A percentile compares a stretch with the other conserved stretches of the same genome.
phyloP scores from a whole-genome alignment of 1,284 basidiomycete species.

The Papiliotrema laurentii region DNA sequence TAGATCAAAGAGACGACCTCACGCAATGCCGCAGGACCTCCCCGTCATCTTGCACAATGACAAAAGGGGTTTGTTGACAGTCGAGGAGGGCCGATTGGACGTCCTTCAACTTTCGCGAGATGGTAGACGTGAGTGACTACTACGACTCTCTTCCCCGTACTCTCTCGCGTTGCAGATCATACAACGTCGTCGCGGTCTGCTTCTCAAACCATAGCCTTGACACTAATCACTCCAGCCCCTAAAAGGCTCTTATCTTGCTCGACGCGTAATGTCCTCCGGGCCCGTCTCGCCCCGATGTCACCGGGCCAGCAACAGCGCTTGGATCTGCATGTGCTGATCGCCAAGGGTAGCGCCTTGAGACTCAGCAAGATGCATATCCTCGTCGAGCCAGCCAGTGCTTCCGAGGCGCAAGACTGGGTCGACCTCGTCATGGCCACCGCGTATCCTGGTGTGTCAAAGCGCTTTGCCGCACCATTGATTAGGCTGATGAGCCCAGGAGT shows the following conservation, averaged over 20 bases:
- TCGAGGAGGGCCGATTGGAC: constrained; percentile 38
- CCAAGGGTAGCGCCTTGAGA: constrained; percentile 23
- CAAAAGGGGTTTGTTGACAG: constrained; percentile 36
- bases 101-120: constrained; percentile 42
- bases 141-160: neutral
- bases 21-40: constrained; percentile 28
- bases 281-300: constrained; percentile 14
- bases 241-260: constrained; percentile 35
- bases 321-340: constrained; percentile 31
- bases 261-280: constrained; percentile 30
- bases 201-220: neutral
- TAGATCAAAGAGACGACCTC: neutral
- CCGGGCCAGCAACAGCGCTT: constrained; percentile 19
- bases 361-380: constrained; percentile 41
- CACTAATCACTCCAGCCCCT: constrained; percentile 23
- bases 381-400: constrained; percentile 30
- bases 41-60: constrained; percentile 41
- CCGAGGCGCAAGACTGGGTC: constrained; percentile 56
- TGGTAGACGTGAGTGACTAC: constrained; percentile 35
- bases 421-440: constrained; percentile 56
- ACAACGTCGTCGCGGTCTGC: neutral
- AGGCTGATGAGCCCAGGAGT: constrained; percentile 47
- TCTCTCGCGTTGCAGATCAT: neutral
- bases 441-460: constrained; percentile 57
- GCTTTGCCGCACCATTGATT: neutral